Evolutionary conservation across 306 rosid genomes (phyloP).

Genomic region (Medicago ruthenica): DNA sequence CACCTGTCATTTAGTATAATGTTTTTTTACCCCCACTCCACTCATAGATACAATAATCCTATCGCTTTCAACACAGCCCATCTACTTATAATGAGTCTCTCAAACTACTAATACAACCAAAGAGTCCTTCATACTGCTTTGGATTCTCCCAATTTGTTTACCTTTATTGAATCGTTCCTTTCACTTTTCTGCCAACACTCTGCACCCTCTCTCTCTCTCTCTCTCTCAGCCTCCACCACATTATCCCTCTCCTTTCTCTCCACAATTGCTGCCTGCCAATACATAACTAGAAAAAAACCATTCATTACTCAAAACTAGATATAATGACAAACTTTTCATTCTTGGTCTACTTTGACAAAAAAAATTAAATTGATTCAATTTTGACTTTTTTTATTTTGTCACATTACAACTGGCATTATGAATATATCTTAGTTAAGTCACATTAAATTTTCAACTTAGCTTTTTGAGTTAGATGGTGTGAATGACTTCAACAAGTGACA

Average conservation of each 20-base stretch:
- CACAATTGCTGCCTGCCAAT: not conserved
- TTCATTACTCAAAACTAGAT: conserved; percentile 14
- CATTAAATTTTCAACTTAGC: not conserved
- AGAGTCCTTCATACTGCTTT: conserved; percentile 44
- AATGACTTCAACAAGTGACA: conserved; percentile 45
- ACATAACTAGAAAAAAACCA: not conserved
- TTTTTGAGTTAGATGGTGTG: conserved; percentile 16
- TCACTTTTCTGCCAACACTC: conserved; percentile 57
- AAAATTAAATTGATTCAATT: not conserved
- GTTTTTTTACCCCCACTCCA: not conserved
- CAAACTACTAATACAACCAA: conserved; percentile 31
- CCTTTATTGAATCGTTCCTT: conserved; percentile 59
- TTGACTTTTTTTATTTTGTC: conserved; percentile 11
- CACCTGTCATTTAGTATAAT: not conserved
- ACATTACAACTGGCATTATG: conserved; percentile 30
- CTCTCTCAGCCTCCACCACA: conserved; percentile 35
- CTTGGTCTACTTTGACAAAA: not conserved
- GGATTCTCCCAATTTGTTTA: conserved; percentile 52
- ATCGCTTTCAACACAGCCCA: conserved; percentile 44
- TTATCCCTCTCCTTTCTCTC: conserved; percentile 32
- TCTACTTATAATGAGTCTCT: conserved; percentile 27
- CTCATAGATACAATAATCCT: conserved; percentile 13
- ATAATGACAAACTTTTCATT: conserved; percentile 17
- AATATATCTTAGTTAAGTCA: conserved; percentile 23
- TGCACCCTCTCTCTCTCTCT: conserved; percentile 39